Percentiles rank a stretch among this genome's conserved stretches.
These are phyloP conservation scores for Chlorella sp. DNA, from an alignment of 139 green algal species.

Conservation along the genomic window DNA sequence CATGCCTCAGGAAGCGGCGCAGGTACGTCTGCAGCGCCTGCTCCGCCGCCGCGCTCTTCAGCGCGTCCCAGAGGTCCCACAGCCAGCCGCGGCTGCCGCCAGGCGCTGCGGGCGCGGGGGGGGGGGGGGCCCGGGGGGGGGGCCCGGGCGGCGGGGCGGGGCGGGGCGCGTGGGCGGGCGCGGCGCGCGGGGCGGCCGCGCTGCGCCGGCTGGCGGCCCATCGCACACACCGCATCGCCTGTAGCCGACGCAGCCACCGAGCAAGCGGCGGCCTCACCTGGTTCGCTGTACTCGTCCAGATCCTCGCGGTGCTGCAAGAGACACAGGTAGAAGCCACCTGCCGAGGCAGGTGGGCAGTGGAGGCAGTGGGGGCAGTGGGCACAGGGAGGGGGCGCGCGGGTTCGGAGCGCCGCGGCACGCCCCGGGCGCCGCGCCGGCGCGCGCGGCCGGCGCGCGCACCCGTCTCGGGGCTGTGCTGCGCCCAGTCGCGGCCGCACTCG, in stretches of 20 bases:
- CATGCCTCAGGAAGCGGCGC: constrained; percentile 17
- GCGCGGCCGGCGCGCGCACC: background rate
- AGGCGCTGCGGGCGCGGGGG: too few species aligned
- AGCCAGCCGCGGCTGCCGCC: constrained; percentile 16
- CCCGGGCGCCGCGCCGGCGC: background rate
- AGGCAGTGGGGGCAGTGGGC: background rate
- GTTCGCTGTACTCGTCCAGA: constrained; percentile 7
- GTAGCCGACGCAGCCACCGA: too few species aligned
- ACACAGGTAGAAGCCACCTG: constrained; percentile 24
- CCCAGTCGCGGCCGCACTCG: constrained; percentile 30
- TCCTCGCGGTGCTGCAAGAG: background rate
- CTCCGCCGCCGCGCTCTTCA: constrained; percentile 11
- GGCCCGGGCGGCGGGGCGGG: too few species aligned
- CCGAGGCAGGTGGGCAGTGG: background rate
- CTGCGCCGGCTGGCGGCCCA: too few species aligned
- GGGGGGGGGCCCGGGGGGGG: too few species aligned
- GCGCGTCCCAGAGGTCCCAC: constrained; percentile 12
- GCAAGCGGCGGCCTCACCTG: background rate
- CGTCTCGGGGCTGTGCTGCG: constrained; percentile 14
- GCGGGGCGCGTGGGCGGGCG: too few species aligned
- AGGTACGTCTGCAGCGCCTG: constrained; percentile 21
- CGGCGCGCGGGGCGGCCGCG: too few species aligned
- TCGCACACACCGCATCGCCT: too few species aligned
- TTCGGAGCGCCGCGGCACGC: background rate
- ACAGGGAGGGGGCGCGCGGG: background rate